These are phyloP conservation scores for Cyberlindnera mrakii DNA, from an alignment of 805 yeast genomes.

Conservation along the genomic window DNA sequence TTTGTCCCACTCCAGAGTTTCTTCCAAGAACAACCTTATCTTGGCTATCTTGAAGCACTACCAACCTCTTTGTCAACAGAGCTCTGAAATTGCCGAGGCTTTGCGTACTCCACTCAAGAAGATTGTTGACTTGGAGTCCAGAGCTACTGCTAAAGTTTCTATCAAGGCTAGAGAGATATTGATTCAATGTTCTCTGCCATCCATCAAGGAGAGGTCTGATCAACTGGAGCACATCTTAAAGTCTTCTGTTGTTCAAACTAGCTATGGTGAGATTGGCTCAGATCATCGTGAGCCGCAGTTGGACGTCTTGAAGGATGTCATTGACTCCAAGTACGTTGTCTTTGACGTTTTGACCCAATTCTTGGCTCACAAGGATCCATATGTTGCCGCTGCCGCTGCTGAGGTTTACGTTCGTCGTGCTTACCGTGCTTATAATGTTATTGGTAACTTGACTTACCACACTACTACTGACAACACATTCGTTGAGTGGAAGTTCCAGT, in stretches of 20 bases:
- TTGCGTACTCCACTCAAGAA: conserved; percentile 69
- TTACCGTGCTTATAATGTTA: conserved; percentile 89
- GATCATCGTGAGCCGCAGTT: conserved; percentile 78
- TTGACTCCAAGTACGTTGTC: conserved; percentile 93
- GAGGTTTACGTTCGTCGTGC: conserved; percentile 96
- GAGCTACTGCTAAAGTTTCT: conserved; percentile 89
- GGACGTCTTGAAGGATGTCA: conserved; percentile 79
- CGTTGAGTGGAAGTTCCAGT: conserved; percentile 82
- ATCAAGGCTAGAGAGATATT: conserved; percentile 93
- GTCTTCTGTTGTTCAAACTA: conserved; percentile 82
- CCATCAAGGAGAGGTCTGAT: conserved; percentile 91
- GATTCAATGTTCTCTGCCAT: conserved; percentile 95
- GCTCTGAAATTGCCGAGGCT: conserved; percentile 60
- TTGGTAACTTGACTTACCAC: conserved; percentile 67
- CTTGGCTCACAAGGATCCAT: conserved; percentile 74
- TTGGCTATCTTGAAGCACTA: conserved; percentile 80
- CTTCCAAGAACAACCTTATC: conserved; percentile 86
- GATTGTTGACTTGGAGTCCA: conserved; percentile 82
- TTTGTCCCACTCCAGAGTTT: conserved; percentile 87
- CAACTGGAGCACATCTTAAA: conserved; percentile 94
- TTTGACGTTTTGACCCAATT: conserved; percentile 94
- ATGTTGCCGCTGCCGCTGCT: conserved; percentile 92
- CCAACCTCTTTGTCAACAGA: conserved; percentile 69
- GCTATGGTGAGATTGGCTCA: conserved; percentile 78
- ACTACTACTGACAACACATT: conserved; percentile 53